Evolutionary conservation across 805 yeast species (phyloP).

Genomic region (Wickerhamomyces chaumierensis): DNA sequence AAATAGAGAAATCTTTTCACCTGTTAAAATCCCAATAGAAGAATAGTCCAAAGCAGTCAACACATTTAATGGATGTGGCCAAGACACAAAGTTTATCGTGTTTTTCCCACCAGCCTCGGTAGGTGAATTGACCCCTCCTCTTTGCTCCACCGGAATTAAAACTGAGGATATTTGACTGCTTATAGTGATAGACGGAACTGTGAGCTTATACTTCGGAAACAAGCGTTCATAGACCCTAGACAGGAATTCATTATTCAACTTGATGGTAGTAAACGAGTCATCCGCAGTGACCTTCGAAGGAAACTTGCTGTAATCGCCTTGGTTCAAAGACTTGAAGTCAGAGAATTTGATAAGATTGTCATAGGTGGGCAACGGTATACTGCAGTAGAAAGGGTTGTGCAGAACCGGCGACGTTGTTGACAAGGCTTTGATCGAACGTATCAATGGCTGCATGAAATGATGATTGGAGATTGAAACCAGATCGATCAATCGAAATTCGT

Average conservation of each 20-base stretch:
- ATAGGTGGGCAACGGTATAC: neutral
- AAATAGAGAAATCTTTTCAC: slow-evolving; percentile 3
- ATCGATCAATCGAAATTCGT: slow-evolving; percentile 9
- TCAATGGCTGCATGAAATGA: slow-evolving; percentile 3
- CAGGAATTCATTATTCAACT: neutral
- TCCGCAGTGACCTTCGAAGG: neutral
- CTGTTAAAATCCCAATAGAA: slow-evolving; percentile 4
- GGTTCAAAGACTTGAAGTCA: neutral
- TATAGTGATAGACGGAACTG: too few relatives aligned
- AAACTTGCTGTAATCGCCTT: neutral
- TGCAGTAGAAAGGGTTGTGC: neutral
- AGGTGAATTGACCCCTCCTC: slow-evolving; percentile 3
- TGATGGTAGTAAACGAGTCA: neutral
- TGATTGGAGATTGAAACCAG: slow-evolving; percentile 10
- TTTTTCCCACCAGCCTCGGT: too few relatives aligned
- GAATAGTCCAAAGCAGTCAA: slow-evolving; percentile 7
- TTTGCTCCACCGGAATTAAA: neutral
- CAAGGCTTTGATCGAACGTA: neutral
- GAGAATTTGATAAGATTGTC: neutral
- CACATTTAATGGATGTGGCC: slow-evolving; percentile 13
- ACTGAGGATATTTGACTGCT: too few relatives aligned
- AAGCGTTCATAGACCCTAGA: neutral
- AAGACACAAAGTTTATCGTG: too few relatives aligned
- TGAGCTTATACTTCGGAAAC: too few relatives aligned
- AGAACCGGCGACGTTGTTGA: neutral